Conservation (phyloP, 371 early-diverging fungal species). For the Rhizomucor miehei region DNA sequence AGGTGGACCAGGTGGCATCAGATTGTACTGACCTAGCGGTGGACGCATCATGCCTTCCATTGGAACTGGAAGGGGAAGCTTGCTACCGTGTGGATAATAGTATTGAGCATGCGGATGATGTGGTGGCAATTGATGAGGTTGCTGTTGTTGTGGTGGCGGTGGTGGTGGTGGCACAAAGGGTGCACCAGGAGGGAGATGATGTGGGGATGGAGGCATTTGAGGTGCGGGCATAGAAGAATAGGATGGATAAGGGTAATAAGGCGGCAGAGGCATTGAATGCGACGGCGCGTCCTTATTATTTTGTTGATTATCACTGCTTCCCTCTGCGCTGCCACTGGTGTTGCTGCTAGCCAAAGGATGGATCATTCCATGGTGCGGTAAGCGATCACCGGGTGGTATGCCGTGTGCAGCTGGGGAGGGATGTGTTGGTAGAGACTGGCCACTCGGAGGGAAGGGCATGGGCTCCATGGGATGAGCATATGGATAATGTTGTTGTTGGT, state of each 20-base stretch:
- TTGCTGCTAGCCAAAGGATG: conserved; percentile 5
- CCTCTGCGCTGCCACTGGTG: too few species aligned
- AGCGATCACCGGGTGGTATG: neutral
- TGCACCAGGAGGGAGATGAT: neutral
- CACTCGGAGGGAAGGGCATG: neutral
- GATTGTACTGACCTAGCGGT: neutral
- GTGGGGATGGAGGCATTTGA: neutral
- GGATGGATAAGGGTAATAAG: conserved; percentile 11
- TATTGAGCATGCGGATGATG: too few species aligned
- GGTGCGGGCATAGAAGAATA: neutral
- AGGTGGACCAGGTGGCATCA: too few species aligned
- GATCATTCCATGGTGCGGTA: neutral
- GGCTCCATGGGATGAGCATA: too few species aligned
- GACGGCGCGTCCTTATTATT: too few species aligned
- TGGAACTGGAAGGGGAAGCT: conserved; percentile 3
- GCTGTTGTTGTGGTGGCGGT: conserved; percentile 11
- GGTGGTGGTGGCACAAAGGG: conserved; percentile 2
- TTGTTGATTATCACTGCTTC: too few species aligned
- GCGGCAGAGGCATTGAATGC: conserved; percentile 13
- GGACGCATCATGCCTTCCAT: too few species aligned
- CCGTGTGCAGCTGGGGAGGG: neutral
- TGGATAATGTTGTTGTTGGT: too few species aligned
- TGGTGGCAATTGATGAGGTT: conserved; percentile 17
- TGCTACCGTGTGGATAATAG: too few species aligned
- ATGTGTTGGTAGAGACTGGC: neutral